A percentile compares a stretch with the other conserved stretches of the same genome.
These are phyloP conservation scores for Helotiales sp. DNA, from an alignment of 2,329 filamentous ascomycete species.

Conservation along the genomic window DNA sequence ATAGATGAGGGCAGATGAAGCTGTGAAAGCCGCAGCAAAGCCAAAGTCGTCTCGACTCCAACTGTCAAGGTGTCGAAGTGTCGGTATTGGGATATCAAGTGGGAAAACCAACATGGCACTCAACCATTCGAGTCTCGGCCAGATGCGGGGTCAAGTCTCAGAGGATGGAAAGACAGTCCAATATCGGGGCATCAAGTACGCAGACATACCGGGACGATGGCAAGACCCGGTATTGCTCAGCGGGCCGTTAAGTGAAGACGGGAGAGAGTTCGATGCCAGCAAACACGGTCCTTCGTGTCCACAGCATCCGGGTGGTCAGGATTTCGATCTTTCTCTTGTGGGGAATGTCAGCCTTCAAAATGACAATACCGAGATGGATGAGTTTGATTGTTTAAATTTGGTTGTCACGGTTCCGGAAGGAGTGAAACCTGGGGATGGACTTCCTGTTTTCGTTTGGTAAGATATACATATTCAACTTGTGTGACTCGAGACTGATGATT, in stretches of 20 bases:
- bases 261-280: slow-evolving; percentile 42
- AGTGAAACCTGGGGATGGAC: not conserved
- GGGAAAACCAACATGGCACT: slow-evolving; percentile 7
- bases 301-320: slow-evolving; percentile 34
- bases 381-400: slow-evolving; percentile 45
- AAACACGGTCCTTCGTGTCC: slow-evolving; percentile 46
- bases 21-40: not conserved
- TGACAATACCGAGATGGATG: slow-evolving; percentile 32
- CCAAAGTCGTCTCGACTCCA: not conserved
- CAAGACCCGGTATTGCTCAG: slow-evolving; percentile 38
- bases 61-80: not conserved
- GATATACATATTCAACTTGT: not conserved
- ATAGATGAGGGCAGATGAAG: not conserved
- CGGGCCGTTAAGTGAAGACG: slow-evolving; percentile 3
- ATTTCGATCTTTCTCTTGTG: slow-evolving; percentile 28
- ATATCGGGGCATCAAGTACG: slow-evolving; percentile 46
- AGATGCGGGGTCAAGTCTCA: slow-evolving; percentile 21
- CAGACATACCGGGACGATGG: slow-evolving; percentile 43
- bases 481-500: slow-evolving; percentile 5
- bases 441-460: slow-evolving; percentile 39
- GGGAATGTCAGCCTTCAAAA: slow-evolving; percentile 23
- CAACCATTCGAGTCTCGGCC: slow-evolving; percentile 22
- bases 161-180: slow-evolving; percentile 33
- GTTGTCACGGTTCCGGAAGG: slow-evolving; percentile 43
- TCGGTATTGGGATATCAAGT: not conserved